Evolutionary conservation across 179 eudicot species (phyloP).

Genomic region (Beta lomatogona): DNA sequence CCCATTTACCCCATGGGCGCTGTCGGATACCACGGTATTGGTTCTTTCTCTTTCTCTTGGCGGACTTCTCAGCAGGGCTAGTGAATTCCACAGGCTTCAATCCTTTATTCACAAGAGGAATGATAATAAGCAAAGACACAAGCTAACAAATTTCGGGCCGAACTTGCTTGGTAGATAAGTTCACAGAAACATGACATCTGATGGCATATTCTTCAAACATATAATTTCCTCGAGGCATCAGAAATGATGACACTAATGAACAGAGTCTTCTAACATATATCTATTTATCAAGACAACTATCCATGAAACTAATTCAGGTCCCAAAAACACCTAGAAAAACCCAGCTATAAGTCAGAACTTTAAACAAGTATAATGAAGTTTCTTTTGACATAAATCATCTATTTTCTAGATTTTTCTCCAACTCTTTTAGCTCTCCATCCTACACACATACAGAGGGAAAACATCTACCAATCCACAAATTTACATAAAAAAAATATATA

Average conservation of each 20-base stretch:
- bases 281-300: no score
- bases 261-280: not conserved
- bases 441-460: not conserved
- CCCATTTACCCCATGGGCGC: constrained; percentile 99
- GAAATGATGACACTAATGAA: not conserved
- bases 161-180: not conserved
- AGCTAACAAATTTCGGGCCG: not conserved
- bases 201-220: not conserved
- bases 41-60: constrained; percentile 81
- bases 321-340: no score
- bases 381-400: no score
- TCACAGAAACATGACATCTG: no score
- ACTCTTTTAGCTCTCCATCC: not conserved
- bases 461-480: not conserved
- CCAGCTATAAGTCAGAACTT: not conserved
- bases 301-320: no score
- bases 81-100: constrained; percentile 43
- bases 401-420: not conserved
- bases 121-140: constrained; percentile 9
- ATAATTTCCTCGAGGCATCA: not conserved
- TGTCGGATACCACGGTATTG: constrained; percentile 94
- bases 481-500: no score
- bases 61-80: constrained; percentile 57
- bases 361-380: not conserved
- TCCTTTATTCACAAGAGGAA: constrained; percentile 29